phyloP scores from a whole-genome alignment of 1,284 basidiomycete genomes.

The Trichosporon sp. region DNA sequence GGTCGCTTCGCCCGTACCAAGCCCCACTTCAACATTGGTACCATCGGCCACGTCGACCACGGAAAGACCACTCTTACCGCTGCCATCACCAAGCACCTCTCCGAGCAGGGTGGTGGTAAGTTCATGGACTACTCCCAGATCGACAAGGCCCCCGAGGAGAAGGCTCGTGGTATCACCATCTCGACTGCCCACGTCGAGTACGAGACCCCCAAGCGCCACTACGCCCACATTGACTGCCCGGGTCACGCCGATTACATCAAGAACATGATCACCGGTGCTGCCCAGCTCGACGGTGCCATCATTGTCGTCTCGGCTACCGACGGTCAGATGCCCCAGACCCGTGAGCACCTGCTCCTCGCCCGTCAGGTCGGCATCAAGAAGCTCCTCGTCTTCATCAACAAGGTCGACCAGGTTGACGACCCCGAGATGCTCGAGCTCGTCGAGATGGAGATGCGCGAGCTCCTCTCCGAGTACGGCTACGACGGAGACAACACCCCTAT shows the following conservation, averaged over 20 bases:
- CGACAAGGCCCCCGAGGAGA: conserved; percentile 99
- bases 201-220: conserved; percentile 85
- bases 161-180: conserved; percentile 99
- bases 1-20: conserved; percentile 74
- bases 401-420: conserved; percentile 95
- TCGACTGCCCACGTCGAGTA: conserved; percentile 87
- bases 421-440: conserved; percentile 98
- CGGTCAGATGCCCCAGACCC: conserved; percentile 99
- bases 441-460: conserved; percentile 99
- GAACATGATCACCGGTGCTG: conserved; percentile 99
- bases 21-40: conserved; percentile 96
- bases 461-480: conserved; percentile 87
- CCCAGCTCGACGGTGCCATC: conserved; percentile 97
- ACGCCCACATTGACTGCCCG: conserved; percentile 99
- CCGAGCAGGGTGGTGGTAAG: conserved; percentile 74
- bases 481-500: conserved; percentile 98
- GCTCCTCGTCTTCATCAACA: conserved; percentile 96
- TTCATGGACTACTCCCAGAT: conserved; percentile 98
- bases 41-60: conserved; percentile 88
- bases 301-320: conserved; percentile 98
- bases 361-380: conserved; percentile 98
- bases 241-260: conserved; percentile 64
- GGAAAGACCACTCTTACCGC: conserved; percentile 96
- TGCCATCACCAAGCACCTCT: conserved; percentile 93
- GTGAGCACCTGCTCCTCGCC: conserved; percentile 94